Evolutionary conservation across 1,284 basidiomycete species (phyloP).

Genomic region (Phenoliferia sp.): DNA sequence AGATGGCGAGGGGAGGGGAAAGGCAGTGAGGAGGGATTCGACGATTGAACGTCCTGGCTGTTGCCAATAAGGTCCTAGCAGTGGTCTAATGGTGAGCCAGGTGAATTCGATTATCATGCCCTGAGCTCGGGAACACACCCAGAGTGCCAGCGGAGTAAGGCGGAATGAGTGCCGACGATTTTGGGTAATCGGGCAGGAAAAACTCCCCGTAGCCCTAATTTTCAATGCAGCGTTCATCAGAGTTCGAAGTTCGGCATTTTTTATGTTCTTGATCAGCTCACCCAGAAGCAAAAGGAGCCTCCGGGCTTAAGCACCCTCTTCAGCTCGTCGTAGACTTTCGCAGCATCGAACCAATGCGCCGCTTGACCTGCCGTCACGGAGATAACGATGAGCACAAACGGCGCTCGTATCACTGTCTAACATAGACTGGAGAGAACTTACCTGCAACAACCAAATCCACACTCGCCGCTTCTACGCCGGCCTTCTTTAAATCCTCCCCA

Average conservation of each 20-base stretch:
- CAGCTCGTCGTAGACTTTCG: slow-evolving; percentile 63
- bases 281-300: slow-evolving; percentile 73
- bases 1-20: slow-evolving; percentile 56
- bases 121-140: too few species aligned
- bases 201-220: slow-evolving; percentile 73
- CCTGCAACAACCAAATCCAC: background rate
- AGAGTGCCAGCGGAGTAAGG: slow-evolving; percentile 54
- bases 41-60: slow-evolving; percentile 73
- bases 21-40: slow-evolving; percentile 62
- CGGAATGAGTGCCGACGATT: slow-evolving; percentile 57
- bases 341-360: slow-evolving; percentile 81
- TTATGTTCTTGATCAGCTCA: slow-evolving; percentile 40
- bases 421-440: background rate
- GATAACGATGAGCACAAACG: background rate
- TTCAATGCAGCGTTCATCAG: too few species aligned
- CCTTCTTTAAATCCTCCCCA: slow-evolving; percentile 51
- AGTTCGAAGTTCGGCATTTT: background rate
- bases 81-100: slow-evolving; percentile 27
- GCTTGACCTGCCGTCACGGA: slow-evolving; percentile 73
- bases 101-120: too few species aligned
- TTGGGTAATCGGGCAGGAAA: slow-evolving; percentile 58
- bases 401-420: background rate
- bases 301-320: slow-evolving; percentile 58
- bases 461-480: slow-evolving; percentile 39
- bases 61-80: slow-evolving; percentile 68